Evolutionary conservation across 1,139 yeast species (phyloP).

Genomic region (Diutina sp.): DNA sequence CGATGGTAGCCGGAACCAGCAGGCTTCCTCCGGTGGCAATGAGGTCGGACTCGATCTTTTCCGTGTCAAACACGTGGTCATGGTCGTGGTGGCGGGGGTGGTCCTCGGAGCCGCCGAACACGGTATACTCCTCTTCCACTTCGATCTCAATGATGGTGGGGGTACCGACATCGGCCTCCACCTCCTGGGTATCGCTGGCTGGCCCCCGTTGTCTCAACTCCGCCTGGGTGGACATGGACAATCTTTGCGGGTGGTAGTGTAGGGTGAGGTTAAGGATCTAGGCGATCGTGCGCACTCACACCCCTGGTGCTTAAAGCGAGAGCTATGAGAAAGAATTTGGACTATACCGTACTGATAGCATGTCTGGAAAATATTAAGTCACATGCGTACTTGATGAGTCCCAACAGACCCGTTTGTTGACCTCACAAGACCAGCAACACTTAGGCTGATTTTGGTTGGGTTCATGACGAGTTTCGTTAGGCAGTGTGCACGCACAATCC

Average conservation of each 20-base stretch:
- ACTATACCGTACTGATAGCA: no score
- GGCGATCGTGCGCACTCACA: neutral
- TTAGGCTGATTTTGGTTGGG: no score
- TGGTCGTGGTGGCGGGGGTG: neutral
- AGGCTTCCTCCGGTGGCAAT: neutral
- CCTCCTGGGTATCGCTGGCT: neutral
- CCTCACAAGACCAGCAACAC: no score
- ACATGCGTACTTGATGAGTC: no score
- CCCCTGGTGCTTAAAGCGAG: no score
- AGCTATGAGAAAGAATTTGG: no score
- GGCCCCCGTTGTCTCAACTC: neutral
- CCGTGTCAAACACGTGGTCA: neutral
- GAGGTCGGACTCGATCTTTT: neutral
- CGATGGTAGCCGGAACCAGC: slow-evolving; percentile 4
- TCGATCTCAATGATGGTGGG: neutral
- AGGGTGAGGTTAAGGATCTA: neutral
- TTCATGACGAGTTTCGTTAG: no score
- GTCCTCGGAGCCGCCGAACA: neutral
- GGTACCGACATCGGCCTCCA: neutral
- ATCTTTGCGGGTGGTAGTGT: neutral
- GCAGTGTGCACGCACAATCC: no score
- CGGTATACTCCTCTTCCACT: neutral
- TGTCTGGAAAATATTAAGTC: no score
- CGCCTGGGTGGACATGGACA: neutral
- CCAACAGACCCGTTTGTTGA: no score